Percentiles rank a stretch among this genome's conserved stretches.
Evolutionary conservation across 345 rosid species (phyloP).

Genomic region (Anastatica hierochuntica): DNA sequence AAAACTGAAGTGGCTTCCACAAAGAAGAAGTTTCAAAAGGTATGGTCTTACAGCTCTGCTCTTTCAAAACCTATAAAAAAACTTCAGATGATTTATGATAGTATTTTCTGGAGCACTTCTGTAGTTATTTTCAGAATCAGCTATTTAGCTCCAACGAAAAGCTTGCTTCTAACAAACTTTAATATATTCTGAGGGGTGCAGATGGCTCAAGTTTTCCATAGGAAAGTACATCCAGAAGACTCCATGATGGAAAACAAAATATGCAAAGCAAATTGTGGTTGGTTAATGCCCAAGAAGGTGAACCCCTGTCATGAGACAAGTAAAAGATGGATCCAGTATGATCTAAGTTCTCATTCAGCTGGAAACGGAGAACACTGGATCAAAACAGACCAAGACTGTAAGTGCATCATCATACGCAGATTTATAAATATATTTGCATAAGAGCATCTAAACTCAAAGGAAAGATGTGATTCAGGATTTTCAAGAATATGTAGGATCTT

Average conservation of each 20-base stretch:
- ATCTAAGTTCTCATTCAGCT: conserved; percentile 28
- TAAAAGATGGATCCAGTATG: conserved; percentile 31
- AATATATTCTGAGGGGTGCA: too few relatives aligned
- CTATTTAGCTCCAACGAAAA: conserved; percentile 6
- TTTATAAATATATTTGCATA: background rate
- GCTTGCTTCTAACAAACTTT: conserved; percentile 2
- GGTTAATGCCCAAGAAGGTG: conserved; percentile 24
- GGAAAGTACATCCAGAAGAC: conserved; percentile 71
- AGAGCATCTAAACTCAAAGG: background rate
- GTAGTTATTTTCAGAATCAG: background rate
- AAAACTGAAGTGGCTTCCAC: conserved; percentile 31
- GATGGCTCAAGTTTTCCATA: conserved; percentile 57
- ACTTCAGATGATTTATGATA: conserved; percentile 2
- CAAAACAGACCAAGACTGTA: conserved; percentile 88
- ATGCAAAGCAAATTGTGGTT: conserved; percentile 18
- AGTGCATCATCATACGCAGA: conserved; percentile 32
- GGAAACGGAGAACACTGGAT: conserved; percentile 68
- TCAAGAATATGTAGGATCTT: too few relatives aligned
- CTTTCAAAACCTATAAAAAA: too few relatives aligned
- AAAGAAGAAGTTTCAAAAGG: conserved; percentile 64
- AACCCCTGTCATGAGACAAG: conserved; percentile 21
- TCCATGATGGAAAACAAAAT: conserved; percentile 13
- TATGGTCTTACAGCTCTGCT: conserved; percentile 21
- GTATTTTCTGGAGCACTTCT: background rate
- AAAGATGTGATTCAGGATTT: too few relatives aligned